phyloP scores from a whole-genome alignment of 2,329 filamentous ascomycete genomes.

The Xylaria sp. region DNA sequence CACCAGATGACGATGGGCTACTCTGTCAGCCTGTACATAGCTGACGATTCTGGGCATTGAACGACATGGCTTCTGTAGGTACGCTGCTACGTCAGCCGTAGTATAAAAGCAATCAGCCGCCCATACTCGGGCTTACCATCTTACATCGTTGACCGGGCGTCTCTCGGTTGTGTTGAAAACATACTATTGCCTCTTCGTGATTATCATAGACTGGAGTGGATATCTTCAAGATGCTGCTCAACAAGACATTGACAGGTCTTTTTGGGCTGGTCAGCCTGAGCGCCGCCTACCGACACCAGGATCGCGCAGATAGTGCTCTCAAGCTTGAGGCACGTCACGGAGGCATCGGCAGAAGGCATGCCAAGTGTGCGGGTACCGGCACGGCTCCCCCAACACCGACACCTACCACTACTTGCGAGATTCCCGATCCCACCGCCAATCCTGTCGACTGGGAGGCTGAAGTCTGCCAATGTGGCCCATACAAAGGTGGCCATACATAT shows the following conservation, averaged over 20 bases:
- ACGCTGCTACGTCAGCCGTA: background rate
- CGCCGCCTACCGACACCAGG: background rate
- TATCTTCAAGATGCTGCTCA: background rate
- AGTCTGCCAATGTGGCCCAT: conserved; percentile 7
- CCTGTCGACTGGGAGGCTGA: background rate
- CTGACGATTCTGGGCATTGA: background rate
- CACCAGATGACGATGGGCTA: background rate
- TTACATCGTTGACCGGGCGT: background rate
- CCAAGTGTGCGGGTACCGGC: conserved; percentile 3
- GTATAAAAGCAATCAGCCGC: background rate
- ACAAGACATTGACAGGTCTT: background rate
- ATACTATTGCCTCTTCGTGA: background rate
- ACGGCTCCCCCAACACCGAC: background rate
- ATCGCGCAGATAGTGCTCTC: background rate
- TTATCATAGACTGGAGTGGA: background rate
- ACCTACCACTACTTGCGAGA: background rate
- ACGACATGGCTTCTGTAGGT: background rate
- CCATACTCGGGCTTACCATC: background rate
- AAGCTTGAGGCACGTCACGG: background rate
- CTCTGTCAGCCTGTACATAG: background rate
- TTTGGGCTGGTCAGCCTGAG: background rate
- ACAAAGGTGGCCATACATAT: background rate
- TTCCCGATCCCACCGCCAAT: conserved; percentile 5
- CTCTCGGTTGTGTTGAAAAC: too few relatives aligned
- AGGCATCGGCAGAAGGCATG: background rate